A percentile compares a stretch with the other conserved stretches of the same genome.
Conservation (phyloP, 2,329 filamentous ascomycete genomes). For the Aspergillus neoniger region DNA sequence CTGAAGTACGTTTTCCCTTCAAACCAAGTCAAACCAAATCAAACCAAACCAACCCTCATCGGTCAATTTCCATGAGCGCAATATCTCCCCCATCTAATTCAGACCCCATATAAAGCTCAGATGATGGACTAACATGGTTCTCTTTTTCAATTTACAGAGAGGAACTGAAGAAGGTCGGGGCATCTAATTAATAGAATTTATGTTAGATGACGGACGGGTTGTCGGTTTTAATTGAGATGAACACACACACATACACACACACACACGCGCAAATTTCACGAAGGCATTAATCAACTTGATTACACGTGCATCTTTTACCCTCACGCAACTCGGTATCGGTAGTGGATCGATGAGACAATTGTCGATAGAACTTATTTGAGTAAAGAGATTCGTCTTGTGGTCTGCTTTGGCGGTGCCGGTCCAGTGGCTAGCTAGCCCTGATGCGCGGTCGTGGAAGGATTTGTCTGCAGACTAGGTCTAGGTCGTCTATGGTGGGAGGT, state of each 20-base stretch:
- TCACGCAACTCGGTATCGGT: not conserved
- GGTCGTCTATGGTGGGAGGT: not conserved
- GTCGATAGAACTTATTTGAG: not conserved
- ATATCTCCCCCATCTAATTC: not conserved
- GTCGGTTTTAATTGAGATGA: slow-evolving; percentile 1
- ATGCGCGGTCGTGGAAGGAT: not conserved
- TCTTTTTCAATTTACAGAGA: slow-evolving; percentile 42
- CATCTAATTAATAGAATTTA: slow-evolving; percentile 61
- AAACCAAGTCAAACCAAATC: not conserved
- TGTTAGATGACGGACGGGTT: not conserved
- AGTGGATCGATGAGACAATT: not conserved
- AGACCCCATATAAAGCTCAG: not conserved
- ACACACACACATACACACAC: not conserved
- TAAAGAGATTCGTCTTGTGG: not conserved
- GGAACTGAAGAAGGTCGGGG: slow-evolving; percentile 92
- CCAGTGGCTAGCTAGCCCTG: not conserved
- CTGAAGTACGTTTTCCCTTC: slow-evolving; percentile 67
- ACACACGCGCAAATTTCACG: not conserved
- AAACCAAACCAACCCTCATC: not conserved
- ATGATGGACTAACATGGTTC: slow-evolving; percentile 8
- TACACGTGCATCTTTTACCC: not conserved
- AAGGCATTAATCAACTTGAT: not conserved
- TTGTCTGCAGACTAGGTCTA: not conserved
- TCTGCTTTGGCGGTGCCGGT: not conserved
- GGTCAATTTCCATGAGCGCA: not conserved